Evolutionary conservation across 495 filamentous ascomycete species (phyloP), one percentile per base, ranked within the genome.

Genomic region (Mytilinidion resinicola): DNA sequence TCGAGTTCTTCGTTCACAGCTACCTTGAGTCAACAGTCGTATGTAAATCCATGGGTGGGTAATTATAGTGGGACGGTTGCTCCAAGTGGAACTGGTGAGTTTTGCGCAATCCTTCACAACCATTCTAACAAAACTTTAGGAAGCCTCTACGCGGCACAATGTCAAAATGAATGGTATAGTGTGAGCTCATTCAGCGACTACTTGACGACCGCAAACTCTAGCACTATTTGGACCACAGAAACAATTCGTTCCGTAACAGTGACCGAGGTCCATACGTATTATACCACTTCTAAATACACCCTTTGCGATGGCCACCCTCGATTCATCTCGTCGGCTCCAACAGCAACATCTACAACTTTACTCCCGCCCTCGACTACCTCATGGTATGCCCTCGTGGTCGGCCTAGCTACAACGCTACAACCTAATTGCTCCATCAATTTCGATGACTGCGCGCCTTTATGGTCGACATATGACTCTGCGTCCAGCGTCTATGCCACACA

Each of bases 251-350:
- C 51, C 36, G 42, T 38, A 9, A 54, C 51, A 21, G 50, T 60
- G n/a, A 50, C 33, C 21, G 34, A 43, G 17, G 47, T 59, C 7
- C 38, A 43, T 30, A 60, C 57, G 1, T 60, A 55, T 15, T 60
- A 60, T 42, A 54, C 41, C 14, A 60, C 57, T 4, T 55, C 57
- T 8, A 41, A 39, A 39, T 60, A 60, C 51, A 60, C 57, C 9
- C 51, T 60, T 20, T 60, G 57, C 20, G 57, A 60, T 55, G 57
- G 57, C 34, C 57, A 60, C 20, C 57, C 57, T 19, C 51, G 57
- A 30, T 42, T 60, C 21, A 60, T 60, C 49, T 41, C 57, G 12
- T 60, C 57, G 10, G 25, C 41, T 25, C 57, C 57, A 1, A 60
- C 57, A 8, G 51, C 57, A 42, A 60, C 52, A 30, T 49, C 51